Conservation (phyloP, 257 asterid genomes). For the Ilex aquifolium region DNA sequence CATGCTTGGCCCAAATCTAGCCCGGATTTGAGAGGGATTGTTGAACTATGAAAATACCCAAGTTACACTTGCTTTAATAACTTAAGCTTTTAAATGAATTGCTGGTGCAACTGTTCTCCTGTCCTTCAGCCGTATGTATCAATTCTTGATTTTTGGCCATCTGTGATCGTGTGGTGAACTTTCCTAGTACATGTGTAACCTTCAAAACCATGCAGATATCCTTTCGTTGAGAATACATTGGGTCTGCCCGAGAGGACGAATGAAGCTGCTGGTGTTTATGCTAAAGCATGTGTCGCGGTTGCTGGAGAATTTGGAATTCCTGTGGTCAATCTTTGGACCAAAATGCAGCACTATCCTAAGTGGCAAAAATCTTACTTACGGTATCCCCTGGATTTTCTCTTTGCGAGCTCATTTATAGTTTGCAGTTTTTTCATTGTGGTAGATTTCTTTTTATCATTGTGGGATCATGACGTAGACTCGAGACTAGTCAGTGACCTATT, state of each 20-base stretch:
- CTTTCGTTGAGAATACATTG: constrained; percentile 32
- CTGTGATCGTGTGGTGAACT: neutral
- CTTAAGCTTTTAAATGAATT: no score
- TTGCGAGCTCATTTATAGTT: neutral
- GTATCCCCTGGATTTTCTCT: constrained; percentile 20
- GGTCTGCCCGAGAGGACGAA: constrained; percentile 83
- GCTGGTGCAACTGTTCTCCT: no score
- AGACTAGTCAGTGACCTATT: no score
- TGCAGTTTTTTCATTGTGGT: neutral
- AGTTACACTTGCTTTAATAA: no score
- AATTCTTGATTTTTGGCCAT: neutral
- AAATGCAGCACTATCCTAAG: constrained; percentile 58
- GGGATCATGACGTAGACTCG: no score
- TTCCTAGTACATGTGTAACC: no score
- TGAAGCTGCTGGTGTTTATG: constrained; percentile 65
- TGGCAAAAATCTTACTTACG: constrained; percentile 63
- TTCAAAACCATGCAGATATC: constrained; percentile 27
- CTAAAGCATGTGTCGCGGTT: constrained; percentile 59
- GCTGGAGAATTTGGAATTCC: constrained; percentile 59
- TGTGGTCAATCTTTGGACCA: constrained; percentile 67
- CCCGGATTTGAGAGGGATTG: no score
- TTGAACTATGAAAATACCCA: no score
- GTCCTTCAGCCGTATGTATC: neutral
- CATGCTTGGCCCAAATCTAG: no score
- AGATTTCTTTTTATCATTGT: no score